phyloP scores from a whole-genome alignment of 768 basidiomycete species.

The Lactifluus subvellereus region DNA sequence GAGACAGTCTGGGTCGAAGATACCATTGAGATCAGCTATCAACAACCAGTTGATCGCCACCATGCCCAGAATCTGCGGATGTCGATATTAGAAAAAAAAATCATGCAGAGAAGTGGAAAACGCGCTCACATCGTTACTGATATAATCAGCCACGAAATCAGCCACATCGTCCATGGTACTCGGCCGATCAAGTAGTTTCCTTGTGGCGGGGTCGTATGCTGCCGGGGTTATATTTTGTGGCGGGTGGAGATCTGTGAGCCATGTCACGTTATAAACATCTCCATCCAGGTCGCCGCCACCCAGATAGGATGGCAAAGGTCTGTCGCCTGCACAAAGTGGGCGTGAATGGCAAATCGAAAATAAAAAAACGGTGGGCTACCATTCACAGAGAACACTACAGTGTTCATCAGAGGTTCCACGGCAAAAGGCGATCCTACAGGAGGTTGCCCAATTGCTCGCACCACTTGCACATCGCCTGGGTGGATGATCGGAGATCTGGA shows the following conservation, averaged over 20 bases:
- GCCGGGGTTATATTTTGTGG: constrained; percentile 36
- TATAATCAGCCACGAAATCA: constrained; percentile 65
- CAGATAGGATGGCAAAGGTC: constrained; percentile 56
- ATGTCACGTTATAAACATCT: constrained; percentile 47
- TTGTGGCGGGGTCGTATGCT: constrained; percentile 43
- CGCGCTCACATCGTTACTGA: constrained; percentile 43
- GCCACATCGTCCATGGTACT: constrained; percentile 61
- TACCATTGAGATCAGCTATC: constrained; percentile 52
- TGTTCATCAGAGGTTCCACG: constrained; percentile 49
- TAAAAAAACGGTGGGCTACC: constrained; percentile 34
- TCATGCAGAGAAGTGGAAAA: not conserved
- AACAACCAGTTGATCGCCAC: constrained; percentile 59
- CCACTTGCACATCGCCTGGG: constrained; percentile 63
- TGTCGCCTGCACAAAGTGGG: constrained; percentile 37
- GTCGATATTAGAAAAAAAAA: not conserved
- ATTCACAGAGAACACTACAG: constrained; percentile 56
- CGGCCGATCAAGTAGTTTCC: constrained; percentile 40
- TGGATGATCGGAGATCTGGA: constrained; percentile 65
- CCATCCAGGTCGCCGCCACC: constrained; percentile 72
- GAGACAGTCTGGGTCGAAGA: constrained; percentile 48
- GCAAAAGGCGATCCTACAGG: constrained; percentile 48
- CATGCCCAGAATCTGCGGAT: constrained; percentile 48
- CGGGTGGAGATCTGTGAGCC: constrained; percentile 27
- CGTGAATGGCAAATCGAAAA: not conserved
- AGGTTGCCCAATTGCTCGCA: constrained; percentile 53